phyloP scores from a whole-genome alignment of 2,329 filamentous ascomycete genomes.

The Leptographium radiaticola region DNA sequence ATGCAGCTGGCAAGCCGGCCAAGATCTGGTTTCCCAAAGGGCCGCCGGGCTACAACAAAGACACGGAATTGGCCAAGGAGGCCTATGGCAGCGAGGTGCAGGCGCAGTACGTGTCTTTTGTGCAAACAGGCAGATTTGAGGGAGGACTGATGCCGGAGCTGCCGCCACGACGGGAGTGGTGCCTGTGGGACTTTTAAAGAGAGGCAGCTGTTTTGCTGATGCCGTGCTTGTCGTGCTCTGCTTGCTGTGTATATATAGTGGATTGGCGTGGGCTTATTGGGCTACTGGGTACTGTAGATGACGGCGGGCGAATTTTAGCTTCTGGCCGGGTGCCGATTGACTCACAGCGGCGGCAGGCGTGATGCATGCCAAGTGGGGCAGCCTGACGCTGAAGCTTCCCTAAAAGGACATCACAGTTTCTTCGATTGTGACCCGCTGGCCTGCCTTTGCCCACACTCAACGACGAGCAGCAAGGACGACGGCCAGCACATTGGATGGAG shows the following conservation, averaged over 20 bases:
- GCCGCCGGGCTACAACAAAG: constrained; percentile 46
- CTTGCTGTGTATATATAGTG: background rate
- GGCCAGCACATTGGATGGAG: constrained; percentile 18
- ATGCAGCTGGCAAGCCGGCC: constrained; percentile 19
- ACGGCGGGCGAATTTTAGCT: no score
- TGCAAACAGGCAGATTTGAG: constrained; percentile 53
- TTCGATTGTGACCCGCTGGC: background rate
- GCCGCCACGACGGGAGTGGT: constrained; percentile 67
- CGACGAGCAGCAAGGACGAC: no score
- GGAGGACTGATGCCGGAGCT: constrained; percentile 61
- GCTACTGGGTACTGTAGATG: no score
- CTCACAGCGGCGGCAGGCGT: background rate
- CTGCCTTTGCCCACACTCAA: no score
- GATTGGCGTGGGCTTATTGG: no score
- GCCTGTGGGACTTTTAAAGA: constrained; percentile 53
- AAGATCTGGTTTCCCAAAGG: constrained; percentile 66
- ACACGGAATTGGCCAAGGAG: constrained; percentile 42
- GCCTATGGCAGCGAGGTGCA: constrained; percentile 36
- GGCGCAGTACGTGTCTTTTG: constrained; percentile 51
- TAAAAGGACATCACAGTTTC: background rate
- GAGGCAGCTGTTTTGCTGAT: no score
- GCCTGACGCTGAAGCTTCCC: background rate
- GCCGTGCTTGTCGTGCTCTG: no score
- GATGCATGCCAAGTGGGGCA: background rate
- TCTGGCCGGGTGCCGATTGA: background rate